Evolutionary conservation across 208 protist species (phyloP).

Genomic region (Vickermania spadyakhi): DNA sequence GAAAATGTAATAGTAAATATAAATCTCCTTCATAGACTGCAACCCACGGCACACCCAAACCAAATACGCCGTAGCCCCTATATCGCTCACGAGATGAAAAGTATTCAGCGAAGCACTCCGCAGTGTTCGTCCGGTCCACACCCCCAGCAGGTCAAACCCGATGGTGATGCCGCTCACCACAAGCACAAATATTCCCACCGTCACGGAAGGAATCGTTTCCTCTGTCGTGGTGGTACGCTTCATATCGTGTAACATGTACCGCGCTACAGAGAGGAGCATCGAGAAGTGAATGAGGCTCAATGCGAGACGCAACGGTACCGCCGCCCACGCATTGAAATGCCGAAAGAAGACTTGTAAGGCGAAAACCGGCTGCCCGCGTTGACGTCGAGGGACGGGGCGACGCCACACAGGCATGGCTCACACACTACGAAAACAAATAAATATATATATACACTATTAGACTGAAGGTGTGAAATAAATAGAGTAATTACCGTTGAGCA

Average conservation of each 20-base stretch:
- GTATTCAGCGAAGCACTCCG: slow-evolving; percentile 40
- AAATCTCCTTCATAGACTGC: slow-evolving; percentile 38
- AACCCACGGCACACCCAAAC: slow-evolving; percentile 35
- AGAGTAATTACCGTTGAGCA: too few relatives aligned
- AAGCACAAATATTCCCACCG: neutral
- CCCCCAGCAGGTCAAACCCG: slow-evolving; percentile 33
- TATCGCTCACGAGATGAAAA: slow-evolving; percentile 41
- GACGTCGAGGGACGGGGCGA: too few relatives aligned
- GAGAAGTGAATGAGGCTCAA: neutral
- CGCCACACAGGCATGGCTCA: too few relatives aligned
- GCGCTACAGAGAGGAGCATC: neutral
- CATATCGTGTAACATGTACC: neutral
- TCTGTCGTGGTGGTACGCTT: too few relatives aligned
- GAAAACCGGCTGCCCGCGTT: too few relatives aligned
- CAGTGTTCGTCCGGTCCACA: slow-evolving; percentile 55
- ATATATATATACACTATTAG: too few relatives aligned
- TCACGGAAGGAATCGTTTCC: too few relatives aligned
- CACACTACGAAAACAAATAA: too few relatives aligned
- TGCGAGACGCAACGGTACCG: neutral
- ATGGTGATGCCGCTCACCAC: slow-evolving; percentile 15
- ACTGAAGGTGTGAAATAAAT: too few relatives aligned
- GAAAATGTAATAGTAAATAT: slow-evolving; percentile 69
- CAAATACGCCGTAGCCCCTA: slow-evolving; percentile 37
- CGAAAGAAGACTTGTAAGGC: neutral
- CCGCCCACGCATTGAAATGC: neutral